Base-by-base conservation (phyloP, 2,329 filamentous ascomycete species). In the Gaeumannomyces sp. region DNA sequence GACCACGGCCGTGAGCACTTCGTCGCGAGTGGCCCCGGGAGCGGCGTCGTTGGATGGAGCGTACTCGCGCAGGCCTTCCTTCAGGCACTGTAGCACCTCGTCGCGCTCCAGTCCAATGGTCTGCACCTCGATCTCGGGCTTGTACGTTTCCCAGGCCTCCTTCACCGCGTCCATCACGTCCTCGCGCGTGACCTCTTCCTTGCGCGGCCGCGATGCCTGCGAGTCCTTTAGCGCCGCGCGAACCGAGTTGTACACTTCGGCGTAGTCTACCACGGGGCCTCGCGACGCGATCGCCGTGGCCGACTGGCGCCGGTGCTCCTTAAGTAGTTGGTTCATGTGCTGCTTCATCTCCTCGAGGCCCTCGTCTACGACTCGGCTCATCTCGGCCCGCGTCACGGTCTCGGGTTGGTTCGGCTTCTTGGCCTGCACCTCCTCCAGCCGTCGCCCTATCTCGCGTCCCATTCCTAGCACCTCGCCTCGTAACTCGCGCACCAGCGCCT, bases 141-240 rank as follows among this genome's bases (percentile, higher is more conserved):
- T 96, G 77, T 96, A 96, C 64, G 88, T 91, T 73, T 97, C 94
- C 87, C 93, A 96, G 1, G 93, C 94, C 70, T 97, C 93, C 70
- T 89, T 88, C 19, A 98, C 90, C 3, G 93, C 93, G 33, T 90
- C 85, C 2, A 98, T 84, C 50, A 98, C 91, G 66, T 96, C 92
- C 61, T 97, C 92, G 69, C 90, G 86, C 70, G 87, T 89, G 60
- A 92, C 77, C n/a, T 80, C 77, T 13, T 77, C 78, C 53, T 77
- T 79, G 60, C 76, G 78, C 63, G 80, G 75, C 19, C 38, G 38
- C 69, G 81, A 76, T 3, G 80, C 79, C 65, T 86, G 81, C 6
- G 85, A 81, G 69, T 90, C 89, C 67, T 85, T 83, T 31, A 89
- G 79, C 13, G 93, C 93, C 64, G 88, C 87, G 69, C 91, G 90